Conservation (phyloP, 441 rosid genomes). For the Erysimum cheiri region DNA sequence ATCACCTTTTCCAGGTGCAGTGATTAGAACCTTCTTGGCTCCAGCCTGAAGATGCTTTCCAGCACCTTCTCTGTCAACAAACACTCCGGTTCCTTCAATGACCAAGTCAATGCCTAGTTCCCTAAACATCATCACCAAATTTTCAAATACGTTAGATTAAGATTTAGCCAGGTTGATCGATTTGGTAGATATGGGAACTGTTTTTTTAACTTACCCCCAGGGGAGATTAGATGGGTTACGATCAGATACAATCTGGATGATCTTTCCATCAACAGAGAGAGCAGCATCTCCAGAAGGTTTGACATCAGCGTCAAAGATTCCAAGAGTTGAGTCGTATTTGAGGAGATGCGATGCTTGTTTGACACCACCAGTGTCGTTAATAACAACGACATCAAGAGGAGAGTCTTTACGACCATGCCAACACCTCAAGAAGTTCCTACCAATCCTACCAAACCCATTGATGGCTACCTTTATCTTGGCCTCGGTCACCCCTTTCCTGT, state of each 20-base stretch:
- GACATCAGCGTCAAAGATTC: slow-evolving; percentile 92
- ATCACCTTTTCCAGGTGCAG: slow-evolving; percentile 98
- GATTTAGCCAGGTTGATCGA: slow-evolving; percentile 4
- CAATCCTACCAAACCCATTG: slow-evolving; percentile 96
- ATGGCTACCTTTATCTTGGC: slow-evolving; percentile 96
- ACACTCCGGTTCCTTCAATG: slow-evolving; percentile 97
- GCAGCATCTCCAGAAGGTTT: slow-evolving; percentile 76
- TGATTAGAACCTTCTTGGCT: slow-evolving; percentile 93
- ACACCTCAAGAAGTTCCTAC: slow-evolving; percentile 96
- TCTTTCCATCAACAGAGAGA: slow-evolving; percentile 95
- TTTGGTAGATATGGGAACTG: slow-evolving; percentile 14
- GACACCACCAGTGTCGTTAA: slow-evolving; percentile 95
- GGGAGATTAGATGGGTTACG: slow-evolving; percentile 85
- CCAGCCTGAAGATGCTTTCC: slow-evolving; percentile 97
- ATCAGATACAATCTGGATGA: slow-evolving; percentile 84
- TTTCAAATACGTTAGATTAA: slow-evolving; percentile 1
- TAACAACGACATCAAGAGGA: slow-evolving; percentile 87
- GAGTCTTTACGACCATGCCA: slow-evolving; percentile 97
- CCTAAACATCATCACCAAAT: slow-evolving; percentile 48
- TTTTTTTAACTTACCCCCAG: slow-evolving; percentile 66
- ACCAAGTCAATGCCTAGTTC: slow-evolving; percentile 86
- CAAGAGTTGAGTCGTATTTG: slow-evolving; percentile 95
- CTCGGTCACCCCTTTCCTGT: slow-evolving; percentile 76
- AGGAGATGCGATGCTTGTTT: slow-evolving; percentile 98
- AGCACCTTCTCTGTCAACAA: slow-evolving; percentile 93